Base-by-base conservation (phyloP, 306 rosid species). In the Pachyrhizus erosus region DNA sequence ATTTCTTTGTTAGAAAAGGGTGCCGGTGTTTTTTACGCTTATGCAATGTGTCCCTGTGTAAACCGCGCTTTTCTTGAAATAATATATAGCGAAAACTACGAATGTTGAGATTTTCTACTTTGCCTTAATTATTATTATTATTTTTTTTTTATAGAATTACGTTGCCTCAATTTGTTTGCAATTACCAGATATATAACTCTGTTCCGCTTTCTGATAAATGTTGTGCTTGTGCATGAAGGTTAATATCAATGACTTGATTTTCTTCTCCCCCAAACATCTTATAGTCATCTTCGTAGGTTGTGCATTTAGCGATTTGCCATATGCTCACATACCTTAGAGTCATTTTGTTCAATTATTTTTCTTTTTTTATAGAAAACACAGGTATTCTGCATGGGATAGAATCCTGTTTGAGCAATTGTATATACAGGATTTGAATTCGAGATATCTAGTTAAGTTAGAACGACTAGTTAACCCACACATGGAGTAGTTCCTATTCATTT, bases 1-100 rank as follows among this genome's bases (percentile, higher is more conserved):
- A 23, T 79, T 82, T 17, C 81, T 83, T 82, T 76, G 70, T 26
- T 40, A 4, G 42, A 78, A 37, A 52, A 39, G 55, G 60, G n/a
- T 39, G 20, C 0, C 1, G 7, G 18, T 77, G 42, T 33, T 33
- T 73, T 55, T 52, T 55, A 34, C 23, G 43, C 51, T 65, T 82
- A 42, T 71, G 58, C 73, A 42, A 15, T 54, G 27, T 13, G 58
- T 55, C 52, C 42, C 15, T 43, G 9, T 42, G 37, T 9, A 75
- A 76, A 48, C 71, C 78, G 49, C 75, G 39, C 24, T 64, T 84
- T 60, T 85, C 73, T 69, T 27, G 43, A 48, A 51, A 18, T 13
- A 54, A 54, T 2, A 18, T 54, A 18, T 52, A 18, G 14, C 15
- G 17, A 54, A 24, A 58, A 11, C n/a, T 11, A 4, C 8, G 1